Evolutionary conservation across 2,329 filamentous ascomycete species (phyloP), one percentile per base, ranked within the genome.

Genomic region (Alternaria burnsii): DNA sequence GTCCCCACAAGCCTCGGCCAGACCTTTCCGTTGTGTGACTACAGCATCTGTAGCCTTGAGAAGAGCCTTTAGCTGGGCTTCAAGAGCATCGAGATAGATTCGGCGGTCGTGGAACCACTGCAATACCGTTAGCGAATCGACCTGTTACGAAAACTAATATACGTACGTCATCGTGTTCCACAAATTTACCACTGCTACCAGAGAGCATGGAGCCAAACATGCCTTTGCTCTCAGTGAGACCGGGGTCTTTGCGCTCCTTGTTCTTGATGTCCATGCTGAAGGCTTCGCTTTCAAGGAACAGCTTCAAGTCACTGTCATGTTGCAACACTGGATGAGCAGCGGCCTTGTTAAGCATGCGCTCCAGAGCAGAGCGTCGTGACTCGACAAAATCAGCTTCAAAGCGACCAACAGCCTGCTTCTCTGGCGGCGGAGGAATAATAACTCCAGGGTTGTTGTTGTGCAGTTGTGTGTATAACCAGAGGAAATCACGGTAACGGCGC

Each of bases 341-440:
- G 61, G 89, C 95, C 84, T 97, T 98, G 86, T 97, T 98, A 55
- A 97, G 84, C 95, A 99, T 99, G 76, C 95, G 92, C 81, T 99
- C 95, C 59, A 99, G 82, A 14, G 95, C 95, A 63, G 93, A 91
- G 70, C 95, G 88, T 71, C 95, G 86, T 43, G 92, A 93, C 80
- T 99, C 95, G 64, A 99, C 93, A 79, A 99, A 99, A 78, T 97
- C 96, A 68, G 88, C 92, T 79, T 99, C 94, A 76, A 99, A 99
- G 40, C 95, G 89, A 62, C 94, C 94, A 57, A 99, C 92, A 8
- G 94, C 94, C 81, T 99, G 95, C 83, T 99, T 99, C 82, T 99
- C 95, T 1, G 95, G 95, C 0, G 95, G 95, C 8, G 95, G 94
- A 0, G 95, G 95, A 12, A 99, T 92, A 30, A 99, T 93, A 38